Evolutionary conservation across 1,284 basidiomycete genomes (phyloP).

Genomic region (Omphalotus olearius): DNA sequence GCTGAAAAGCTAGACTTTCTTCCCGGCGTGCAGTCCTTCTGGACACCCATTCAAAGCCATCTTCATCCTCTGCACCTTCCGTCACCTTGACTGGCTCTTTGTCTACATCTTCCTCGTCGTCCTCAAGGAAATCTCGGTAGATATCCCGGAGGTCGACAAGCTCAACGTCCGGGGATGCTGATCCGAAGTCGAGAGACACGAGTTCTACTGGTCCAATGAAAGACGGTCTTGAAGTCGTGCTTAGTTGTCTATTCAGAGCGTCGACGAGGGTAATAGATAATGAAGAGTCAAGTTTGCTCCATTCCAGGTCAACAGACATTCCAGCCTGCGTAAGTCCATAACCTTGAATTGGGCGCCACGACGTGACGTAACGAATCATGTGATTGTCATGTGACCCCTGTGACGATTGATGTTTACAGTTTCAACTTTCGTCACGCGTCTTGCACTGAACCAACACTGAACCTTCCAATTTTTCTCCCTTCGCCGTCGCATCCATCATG

Average conservation of each 20-base stretch:
- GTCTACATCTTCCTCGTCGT: constrained; percentile 63
- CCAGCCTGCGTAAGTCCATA: background rate
- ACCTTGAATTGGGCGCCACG: too few relatives aligned
- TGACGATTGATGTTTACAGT: too few relatives aligned
- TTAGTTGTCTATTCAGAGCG: constrained; percentile 79
- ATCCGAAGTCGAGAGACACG: constrained; percentile 85
- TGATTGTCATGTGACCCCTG: too few relatives aligned
- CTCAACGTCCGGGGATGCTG: constrained; percentile 79
- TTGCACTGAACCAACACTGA: too few relatives aligned
- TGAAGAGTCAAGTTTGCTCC: constrained; percentile 67
- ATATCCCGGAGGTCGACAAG: constrained; percentile 92
- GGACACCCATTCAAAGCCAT: constrained; percentile 78
- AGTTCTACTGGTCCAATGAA: constrained; percentile 92
- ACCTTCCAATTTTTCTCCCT: too few relatives aligned
- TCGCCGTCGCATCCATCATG: too few relatives aligned
- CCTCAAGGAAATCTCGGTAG: constrained; percentile 88
- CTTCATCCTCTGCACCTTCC: constrained; percentile 48
- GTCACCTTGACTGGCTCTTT: constrained; percentile 49
- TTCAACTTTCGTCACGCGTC: too few relatives aligned
- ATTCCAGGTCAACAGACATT: constrained; percentile 82
- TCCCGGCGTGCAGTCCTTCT: constrained; percentile 55
- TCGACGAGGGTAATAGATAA: constrained; percentile 72
- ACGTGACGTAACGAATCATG: too few relatives aligned
- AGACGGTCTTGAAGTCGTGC: constrained; percentile 70
- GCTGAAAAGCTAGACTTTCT: constrained; percentile 52